Evolutionary conservation across 345 rosid species (phyloP), one percentile per base, ranked within the genome.

Genomic region (Linum lewisii): DNA sequence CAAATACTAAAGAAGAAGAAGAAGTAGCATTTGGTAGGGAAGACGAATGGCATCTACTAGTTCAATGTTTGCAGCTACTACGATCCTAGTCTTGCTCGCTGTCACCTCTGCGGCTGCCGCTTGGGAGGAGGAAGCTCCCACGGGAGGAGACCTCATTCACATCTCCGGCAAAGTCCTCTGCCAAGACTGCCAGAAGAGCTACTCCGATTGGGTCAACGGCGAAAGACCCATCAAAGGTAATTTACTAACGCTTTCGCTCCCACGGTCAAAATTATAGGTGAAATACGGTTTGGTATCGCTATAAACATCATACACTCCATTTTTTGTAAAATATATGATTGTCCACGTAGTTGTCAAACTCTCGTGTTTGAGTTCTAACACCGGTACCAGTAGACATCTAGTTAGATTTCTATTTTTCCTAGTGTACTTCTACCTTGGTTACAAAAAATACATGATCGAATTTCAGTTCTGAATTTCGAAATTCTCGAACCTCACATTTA

Each of bases 111-210:
- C 24, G 20, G 71, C 51, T 0, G 42, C 15, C 62, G 72, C 62
- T 14, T 34, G 22, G 57, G n/a, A 29, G 10, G 65, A 38, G 22
- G 44, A 54, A 14, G 55, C 58, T 18, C 47, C 47, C 47, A 42
- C 47, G 47, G 15, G 16, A 16, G 15, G 16, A 16, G 75, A 67
- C 50, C 67, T 76, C 68, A 73, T 85, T 37, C 85, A 87, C 52
- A 81, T 87, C 15, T 64, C 74, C 19, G 97, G 97, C 0, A 77
- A 80, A 68, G 85, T 87, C 0, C 26, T 81, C 70, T 90, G 93
- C 70, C 97, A 87, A 62, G 95, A 87, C 66, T 90, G 97, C 77
- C 60, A 79, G 71, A 77, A 82, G 56, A 70, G 76, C 72, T 87
- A 79, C 58, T 51, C 66, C 4, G 71, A 86, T 50, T 90, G 92